phyloP scores from a whole-genome alignment of 2,329 filamentous ascomycete genomes.

The Fusarium continuum region DNA sequence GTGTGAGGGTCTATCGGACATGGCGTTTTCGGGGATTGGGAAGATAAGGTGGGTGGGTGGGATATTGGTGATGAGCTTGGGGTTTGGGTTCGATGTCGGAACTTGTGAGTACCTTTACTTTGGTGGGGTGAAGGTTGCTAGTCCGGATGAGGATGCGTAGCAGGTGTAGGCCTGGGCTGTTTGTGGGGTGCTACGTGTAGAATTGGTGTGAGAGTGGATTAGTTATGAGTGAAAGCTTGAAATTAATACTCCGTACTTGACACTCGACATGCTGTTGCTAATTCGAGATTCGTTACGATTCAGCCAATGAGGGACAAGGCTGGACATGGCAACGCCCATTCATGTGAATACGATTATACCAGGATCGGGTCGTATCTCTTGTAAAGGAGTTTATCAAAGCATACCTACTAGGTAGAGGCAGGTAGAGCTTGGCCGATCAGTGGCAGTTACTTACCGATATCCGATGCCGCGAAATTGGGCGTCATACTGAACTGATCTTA shows the following conservation, averaged over 20 bases:
- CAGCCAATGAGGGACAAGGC: slow-evolving; percentile 12
- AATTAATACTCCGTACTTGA: neutral
- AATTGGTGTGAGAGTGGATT: neutral
- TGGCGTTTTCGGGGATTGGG: slow-evolving; percentile 43
- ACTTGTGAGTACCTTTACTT: slow-evolving; percentile 32
- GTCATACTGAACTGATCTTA: neutral
- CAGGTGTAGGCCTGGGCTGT: neutral
- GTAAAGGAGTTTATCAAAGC: neutral
- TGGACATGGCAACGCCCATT: neutral
- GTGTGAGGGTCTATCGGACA: slow-evolving; percentile 62
- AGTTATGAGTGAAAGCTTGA: slow-evolving; percentile 3
- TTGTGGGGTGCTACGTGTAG: slow-evolving; percentile 1
- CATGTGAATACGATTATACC: slow-evolving; percentile 8
- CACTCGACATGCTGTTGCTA: neutral
- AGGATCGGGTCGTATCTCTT: neutral
- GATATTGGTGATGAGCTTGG: slow-evolving; percentile 25
- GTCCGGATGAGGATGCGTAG: neutral
- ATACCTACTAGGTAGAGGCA: no score
- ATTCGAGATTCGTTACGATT: slow-evolving; percentile 3
- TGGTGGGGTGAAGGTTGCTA: slow-evolving; percentile 33
- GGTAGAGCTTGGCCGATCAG: neutral
- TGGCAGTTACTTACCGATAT: slow-evolving; percentile 2
- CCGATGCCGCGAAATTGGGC: slow-evolving; percentile 6
- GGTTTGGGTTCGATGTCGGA: slow-evolving; percentile 31
- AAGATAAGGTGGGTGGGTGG: slow-evolving; percentile 10